Evolutionary conservation across 164 flowering plant species (phyloP).

Genomic region (Stephania cephalantha): DNA sequence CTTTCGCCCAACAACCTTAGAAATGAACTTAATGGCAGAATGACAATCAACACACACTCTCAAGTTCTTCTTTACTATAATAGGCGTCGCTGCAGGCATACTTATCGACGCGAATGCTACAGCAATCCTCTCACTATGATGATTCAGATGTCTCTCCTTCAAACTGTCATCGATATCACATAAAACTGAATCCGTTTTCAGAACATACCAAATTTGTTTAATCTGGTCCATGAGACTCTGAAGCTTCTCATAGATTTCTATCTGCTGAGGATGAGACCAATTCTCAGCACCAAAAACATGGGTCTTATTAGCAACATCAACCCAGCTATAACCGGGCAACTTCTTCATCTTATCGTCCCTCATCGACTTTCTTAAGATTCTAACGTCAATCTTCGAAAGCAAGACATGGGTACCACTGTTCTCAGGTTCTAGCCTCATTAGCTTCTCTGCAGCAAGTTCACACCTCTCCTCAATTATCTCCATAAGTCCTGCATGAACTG

Average conservation of each 20-base stretch:
- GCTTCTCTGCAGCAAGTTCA: conserved; percentile 42
- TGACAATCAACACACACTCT: conserved; percentile 49
- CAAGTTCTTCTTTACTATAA: conserved; percentile 45
- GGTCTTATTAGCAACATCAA: conserved; percentile 40
- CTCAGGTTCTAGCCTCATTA: conserved; percentile 46
- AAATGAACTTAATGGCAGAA: conserved; percentile 42
- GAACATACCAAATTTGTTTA: conserved; percentile 37
- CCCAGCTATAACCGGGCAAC: conserved; percentile 56
- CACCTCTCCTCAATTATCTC: conserved; percentile 42
- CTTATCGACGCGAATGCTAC: conserved; percentile 43
- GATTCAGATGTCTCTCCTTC: conserved; percentile 41
- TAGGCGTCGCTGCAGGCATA: conserved; percentile 43
- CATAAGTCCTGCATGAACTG: conserved; percentile 40
- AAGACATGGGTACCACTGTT: conserved; percentile 40
- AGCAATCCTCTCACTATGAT: conserved; percentile 52
- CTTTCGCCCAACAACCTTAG: conserved; percentile 37
- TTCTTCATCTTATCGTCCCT: conserved; percentile 43
- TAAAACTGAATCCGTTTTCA: conserved; percentile 26
- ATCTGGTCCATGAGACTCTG: conserved; percentile 34
- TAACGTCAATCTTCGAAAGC: conserved; percentile 43
- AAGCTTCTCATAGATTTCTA: conserved; percentile 42
- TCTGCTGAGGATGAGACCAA: conserved; percentile 43
- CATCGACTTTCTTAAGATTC: conserved; percentile 39
- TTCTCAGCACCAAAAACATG: conserved; percentile 52
- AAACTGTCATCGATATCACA: conserved; percentile 29